phyloP scores from a whole-genome alignment of 2,329 filamentous ascomycete species.

The Aureobasidium sp. region DNA sequence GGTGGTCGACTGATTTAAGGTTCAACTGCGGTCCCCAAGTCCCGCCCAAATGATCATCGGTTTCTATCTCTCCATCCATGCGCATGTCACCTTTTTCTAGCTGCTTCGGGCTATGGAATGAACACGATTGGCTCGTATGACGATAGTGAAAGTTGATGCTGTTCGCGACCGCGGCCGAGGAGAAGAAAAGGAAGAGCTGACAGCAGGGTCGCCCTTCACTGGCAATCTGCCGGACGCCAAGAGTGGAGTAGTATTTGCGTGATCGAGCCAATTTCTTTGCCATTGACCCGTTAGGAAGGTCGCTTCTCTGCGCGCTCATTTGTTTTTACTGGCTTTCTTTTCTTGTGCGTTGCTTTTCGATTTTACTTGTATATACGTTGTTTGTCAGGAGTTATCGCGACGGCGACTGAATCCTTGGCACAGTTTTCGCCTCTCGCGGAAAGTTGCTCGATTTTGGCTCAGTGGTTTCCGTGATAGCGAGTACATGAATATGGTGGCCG shows the following conservation, averaged over 20 bases:
- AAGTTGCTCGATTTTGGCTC: neutral
- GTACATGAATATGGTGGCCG: neutral
- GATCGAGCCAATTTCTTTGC: conserved; percentile 7
- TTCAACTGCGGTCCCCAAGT: neutral
- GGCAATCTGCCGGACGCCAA: neutral
- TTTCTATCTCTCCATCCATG: neutral
- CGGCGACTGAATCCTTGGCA: neutral
- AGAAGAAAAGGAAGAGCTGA: neutral
- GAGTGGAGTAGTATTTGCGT: conserved; percentile 2
- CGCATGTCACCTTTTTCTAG: no score
- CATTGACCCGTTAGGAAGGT: neutral
- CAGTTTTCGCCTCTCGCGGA: neutral
- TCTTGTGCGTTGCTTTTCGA: neutral
- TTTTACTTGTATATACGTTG: neutral
- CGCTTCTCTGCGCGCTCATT: neutral
- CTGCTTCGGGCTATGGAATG: no score
- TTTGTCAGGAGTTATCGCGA: neutral
- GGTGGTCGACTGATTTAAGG: neutral
- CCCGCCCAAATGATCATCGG: neutral
- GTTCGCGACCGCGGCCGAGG: neutral
- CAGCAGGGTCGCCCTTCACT: neutral
- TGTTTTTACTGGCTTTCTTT: neutral
- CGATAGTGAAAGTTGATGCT: neutral
- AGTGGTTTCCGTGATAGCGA: neutral
- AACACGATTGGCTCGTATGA: no score